These are phyloP conservation scores for Russula virescens DNA, from an alignment of 768 basidiomycete species.

Conservation along the genomic window DNA sequence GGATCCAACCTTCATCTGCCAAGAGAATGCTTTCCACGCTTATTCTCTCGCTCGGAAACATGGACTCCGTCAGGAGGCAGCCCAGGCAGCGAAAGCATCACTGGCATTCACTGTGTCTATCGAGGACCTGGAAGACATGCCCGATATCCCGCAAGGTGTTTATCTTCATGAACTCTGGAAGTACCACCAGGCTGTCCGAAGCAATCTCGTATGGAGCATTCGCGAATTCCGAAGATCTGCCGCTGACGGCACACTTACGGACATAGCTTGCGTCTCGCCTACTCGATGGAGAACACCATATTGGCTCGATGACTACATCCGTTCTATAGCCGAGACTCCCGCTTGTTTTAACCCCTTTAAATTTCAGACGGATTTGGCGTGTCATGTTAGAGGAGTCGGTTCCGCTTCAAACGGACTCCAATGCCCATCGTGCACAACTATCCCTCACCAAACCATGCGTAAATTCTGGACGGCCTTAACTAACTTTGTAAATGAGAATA, in stretches of 20 bases:
- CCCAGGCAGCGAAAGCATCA: neutral
- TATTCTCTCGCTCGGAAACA: neutral
- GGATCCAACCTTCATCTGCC: neutral
- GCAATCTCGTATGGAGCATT: neutral
- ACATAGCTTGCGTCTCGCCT: neutral
- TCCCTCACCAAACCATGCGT: neutral
- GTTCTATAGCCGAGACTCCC: neutral
- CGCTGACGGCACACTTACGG: neutral
- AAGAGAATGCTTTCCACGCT: neutral
- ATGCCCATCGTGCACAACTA: neutral
- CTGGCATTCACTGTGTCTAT: neutral
- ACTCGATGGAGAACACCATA: neutral
- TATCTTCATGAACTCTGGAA: slow-evolving; percentile 5
- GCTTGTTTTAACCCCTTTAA: neutral
- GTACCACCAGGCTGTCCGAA: slow-evolving; percentile 15
- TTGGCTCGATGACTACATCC: slow-evolving; percentile 9
- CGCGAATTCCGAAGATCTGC: neutral
- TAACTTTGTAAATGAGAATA: neutral
- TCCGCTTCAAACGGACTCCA: no score
- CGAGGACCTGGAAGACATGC: neutral
- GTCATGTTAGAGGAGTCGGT: neutral
- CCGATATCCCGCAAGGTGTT: neutral
- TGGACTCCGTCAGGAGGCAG: neutral
- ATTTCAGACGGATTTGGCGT: neutral
- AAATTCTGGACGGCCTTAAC: slow-evolving; percentile 6